phyloP scores from a whole-genome alignment of 257 asterid genomes.

The Schizonepeta tenuifolia region DNA sequence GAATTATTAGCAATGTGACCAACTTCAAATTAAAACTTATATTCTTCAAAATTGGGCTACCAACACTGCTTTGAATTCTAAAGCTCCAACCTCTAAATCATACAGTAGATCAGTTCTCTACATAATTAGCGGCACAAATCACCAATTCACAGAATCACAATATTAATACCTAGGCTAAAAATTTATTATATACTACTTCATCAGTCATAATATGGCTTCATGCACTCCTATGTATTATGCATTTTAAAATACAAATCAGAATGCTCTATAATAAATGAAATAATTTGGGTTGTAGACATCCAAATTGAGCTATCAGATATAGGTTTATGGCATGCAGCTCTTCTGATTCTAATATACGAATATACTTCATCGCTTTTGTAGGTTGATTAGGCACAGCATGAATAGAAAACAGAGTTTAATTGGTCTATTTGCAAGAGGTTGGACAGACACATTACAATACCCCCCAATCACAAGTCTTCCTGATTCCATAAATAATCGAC shows the following conservation, averaged over 20 bases:
- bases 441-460: background rate
- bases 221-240: background rate
- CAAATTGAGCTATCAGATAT: background rate
- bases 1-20: background rate
- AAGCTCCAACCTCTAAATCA: constrained; percentile 17
- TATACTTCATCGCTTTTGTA: background rate
- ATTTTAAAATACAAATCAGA: background rate
- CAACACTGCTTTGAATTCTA: background rate
- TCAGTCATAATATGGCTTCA: background rate
- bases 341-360: background rate
- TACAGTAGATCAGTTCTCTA: background rate
- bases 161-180: background rate
- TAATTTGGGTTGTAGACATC: background rate
- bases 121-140: constrained; percentile 2
- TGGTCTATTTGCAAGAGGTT: background rate
- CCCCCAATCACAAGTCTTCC: background rate
- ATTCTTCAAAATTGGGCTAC: constrained; percentile 6
- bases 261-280: background rate
- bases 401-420: background rate
- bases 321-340: background rate
- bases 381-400: background rate
- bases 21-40: background rate
- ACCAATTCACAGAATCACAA: background rate
- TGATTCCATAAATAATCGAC: background rate
- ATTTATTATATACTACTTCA: no score